Conservation (phyloP, 139 green algal genomes). For the Picochlorum sp. region DNA sequence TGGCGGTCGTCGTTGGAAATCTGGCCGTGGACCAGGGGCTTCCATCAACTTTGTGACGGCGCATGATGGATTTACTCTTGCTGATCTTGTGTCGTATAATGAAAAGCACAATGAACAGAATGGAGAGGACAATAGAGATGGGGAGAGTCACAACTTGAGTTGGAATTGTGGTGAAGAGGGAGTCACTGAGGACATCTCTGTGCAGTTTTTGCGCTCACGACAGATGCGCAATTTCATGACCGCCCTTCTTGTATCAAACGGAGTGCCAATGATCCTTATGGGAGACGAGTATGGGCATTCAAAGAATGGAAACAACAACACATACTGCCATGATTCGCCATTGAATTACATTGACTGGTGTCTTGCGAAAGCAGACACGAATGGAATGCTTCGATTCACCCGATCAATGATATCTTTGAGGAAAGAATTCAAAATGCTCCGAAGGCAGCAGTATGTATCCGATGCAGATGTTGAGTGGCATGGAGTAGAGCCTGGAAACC, state of each 20-base stretch:
- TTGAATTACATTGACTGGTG: slow-evolving; percentile 89
- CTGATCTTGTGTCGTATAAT: slow-evolving; percentile 92
- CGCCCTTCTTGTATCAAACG: slow-evolving; percentile 80
- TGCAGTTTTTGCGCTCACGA: slow-evolving; percentile 45
- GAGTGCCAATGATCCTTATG: slow-evolving; percentile 94
- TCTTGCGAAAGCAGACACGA: slow-evolving; percentile 37
- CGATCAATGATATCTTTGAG: slow-evolving; percentile 53
- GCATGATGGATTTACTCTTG: slow-evolving; percentile 95
- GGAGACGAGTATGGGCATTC: slow-evolving; percentile 94
- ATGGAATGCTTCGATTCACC: slow-evolving; percentile 69
- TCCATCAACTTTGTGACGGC: slow-evolving; percentile 96
- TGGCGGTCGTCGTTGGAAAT: slow-evolving; percentile 59
- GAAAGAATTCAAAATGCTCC: slow-evolving; percentile 44
- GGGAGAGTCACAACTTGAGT: slow-evolving; percentile 89
- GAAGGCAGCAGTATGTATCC: slow-evolving; percentile 41
- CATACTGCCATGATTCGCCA: slow-evolving; percentile 91
- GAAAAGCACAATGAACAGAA: slow-evolving; percentile 94
- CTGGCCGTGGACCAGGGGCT: slow-evolving; percentile 59
- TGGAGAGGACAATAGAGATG: slow-evolving; percentile 79
- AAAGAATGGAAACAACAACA: slow-evolving; percentile 97
- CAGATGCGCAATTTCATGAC: slow-evolving; percentile 85
- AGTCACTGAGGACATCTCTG: slow-evolving; percentile 27
- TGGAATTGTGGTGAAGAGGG: slow-evolving; percentile 98
- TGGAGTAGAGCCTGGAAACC: slow-evolving; percentile 46
- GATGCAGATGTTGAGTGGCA: slow-evolving; percentile 82